phyloP scores from a whole-genome alignment of 2,329 filamentous ascomycete species.

The Fusarium sulawesiense region DNA sequence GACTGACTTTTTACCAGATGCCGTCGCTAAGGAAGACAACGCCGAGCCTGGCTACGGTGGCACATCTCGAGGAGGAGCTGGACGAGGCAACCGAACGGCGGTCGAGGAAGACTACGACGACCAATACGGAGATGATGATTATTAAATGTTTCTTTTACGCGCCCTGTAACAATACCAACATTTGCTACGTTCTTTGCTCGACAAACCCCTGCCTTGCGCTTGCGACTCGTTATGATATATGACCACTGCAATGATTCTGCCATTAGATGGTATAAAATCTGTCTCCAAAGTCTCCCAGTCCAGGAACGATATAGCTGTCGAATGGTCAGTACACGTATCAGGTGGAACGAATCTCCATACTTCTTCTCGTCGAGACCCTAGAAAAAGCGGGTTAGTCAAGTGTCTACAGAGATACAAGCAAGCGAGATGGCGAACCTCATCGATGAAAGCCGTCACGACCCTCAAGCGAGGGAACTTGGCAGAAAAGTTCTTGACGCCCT shows the following conservation, averaged over 20 bases:
- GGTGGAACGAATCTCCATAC: conserved; percentile 61
- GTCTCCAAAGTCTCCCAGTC: conserved; percentile 94
- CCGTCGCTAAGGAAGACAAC: conserved; percentile 62
- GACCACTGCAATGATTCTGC: conserved; percentile 19
- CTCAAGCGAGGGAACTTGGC: conserved; percentile 88
- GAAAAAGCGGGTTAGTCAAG: conserved; percentile 32
- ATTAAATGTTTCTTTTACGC: conserved; percentile 54
- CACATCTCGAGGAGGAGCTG: conserved; percentile 43
- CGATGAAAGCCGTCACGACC: conserved; percentile 95
- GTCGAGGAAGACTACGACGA: conserved; percentile 63
- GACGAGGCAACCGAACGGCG: conserved; percentile 44
- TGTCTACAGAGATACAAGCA: conserved; percentile 9
- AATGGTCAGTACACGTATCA: conserved; percentile 50
- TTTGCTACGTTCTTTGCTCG: conserved; percentile 28
- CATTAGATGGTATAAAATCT: conserved; percentile 89
- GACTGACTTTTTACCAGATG: conserved; percentile 53
- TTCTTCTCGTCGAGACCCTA: conserved; percentile 96
- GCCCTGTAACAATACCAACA: conserved; percentile 37
- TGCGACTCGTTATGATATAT: conserved; percentile 23
- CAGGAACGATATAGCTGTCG: conserved; percentile 90
- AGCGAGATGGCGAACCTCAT: conserved; percentile 66
- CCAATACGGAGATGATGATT: conserved; percentile 65
- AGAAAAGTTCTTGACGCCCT: conserved; percentile 90
- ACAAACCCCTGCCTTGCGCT: conserved; percentile 22
- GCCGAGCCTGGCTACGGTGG: conserved; percentile 46